Conservation (phyloP, 2,329 filamentous ascomycete species). For the Cladosporium sp. region DNA sequence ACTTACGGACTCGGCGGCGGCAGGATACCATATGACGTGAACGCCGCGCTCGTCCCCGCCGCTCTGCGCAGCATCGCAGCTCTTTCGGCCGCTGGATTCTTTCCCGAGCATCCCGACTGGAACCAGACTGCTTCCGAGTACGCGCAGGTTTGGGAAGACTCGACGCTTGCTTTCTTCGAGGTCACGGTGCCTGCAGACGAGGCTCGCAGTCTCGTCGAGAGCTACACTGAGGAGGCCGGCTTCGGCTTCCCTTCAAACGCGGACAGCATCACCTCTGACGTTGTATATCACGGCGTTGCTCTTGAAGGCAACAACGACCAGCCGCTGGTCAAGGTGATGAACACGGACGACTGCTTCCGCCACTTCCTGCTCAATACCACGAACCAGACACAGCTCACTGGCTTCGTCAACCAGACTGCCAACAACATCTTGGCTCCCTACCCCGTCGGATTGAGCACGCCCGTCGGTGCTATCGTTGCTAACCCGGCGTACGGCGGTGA, state of each 20-base stretch:
- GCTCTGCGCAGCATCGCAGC: conserved; percentile 53
- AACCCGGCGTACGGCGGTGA: conserved; percentile 54
- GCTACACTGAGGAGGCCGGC: conserved; percentile 37
- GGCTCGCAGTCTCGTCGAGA: conserved; percentile 43
- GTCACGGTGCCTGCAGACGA: conserved; percentile 36
- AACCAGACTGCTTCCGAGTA: conserved; percentile 39
- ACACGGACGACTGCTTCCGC: conserved; percentile 60
- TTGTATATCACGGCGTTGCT: conserved; percentile 52
- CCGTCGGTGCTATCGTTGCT: conserved; percentile 52
- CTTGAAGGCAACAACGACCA: conserved; percentile 49
- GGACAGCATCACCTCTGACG: conserved; percentile 36
- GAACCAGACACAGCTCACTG: conserved; percentile 50
- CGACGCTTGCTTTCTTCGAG: conserved; percentile 53
- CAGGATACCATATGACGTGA: conserved; percentile 60
- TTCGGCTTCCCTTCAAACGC: conserved; percentile 41
- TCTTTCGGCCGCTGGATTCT: conserved; percentile 47
- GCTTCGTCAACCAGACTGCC: conserved; percentile 52
- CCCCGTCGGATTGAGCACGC: conserved; percentile 52
- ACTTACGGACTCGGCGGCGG: conserved; percentile 55
- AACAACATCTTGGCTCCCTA: conserved; percentile 53
- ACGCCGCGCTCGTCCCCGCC: conserved; percentile 56
- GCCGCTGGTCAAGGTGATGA: conserved; percentile 51
- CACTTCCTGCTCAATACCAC: conserved; percentile 56
- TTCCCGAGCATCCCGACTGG: conserved; percentile 46
- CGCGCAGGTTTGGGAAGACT: conserved; percentile 57